phyloP scores from a whole-genome alignment of 2,329 filamentous ascomycete genomes.

The Aquanectria penicillioides region DNA sequence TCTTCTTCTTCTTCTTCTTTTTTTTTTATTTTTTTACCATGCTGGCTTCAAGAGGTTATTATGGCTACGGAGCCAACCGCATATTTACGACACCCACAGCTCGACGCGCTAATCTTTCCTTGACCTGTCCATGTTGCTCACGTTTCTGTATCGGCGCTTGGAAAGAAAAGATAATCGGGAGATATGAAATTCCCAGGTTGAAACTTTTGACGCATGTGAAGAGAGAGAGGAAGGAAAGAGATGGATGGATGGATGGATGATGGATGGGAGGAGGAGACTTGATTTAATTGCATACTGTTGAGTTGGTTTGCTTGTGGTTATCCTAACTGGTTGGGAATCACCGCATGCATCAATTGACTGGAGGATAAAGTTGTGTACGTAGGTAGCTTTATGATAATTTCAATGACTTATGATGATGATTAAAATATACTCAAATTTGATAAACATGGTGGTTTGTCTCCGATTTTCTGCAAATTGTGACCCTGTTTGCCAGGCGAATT shows the following conservation, averaged over 20 bases:
- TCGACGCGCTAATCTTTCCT: constrained; percentile 28
- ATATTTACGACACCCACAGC: constrained; percentile 25
- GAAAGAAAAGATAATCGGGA: constrained; percentile 16
- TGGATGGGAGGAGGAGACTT: too few species aligned
- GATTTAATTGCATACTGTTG: constrained; percentile 13
- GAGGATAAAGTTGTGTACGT: constrained; percentile 9
- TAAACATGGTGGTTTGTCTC: too few species aligned
- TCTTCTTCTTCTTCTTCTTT: neutral
- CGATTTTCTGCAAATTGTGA: too few species aligned
- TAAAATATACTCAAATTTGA: neutral
- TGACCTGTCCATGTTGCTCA: neutral
- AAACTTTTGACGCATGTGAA: neutral
- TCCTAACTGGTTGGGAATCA: too few species aligned
- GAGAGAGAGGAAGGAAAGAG: neutral
- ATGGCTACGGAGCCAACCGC: constrained; percentile 10
- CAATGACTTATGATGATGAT: constrained; percentile 37
- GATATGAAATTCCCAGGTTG: constrained; percentile 10
- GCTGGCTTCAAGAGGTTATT: neutral
- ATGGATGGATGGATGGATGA: neutral
- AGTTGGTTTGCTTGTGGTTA: constrained; percentile 21
- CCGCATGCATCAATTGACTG: too few species aligned
- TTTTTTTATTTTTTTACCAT: constrained; percentile 9
- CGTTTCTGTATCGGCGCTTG: constrained; percentile 18
- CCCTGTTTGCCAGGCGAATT: too few species aligned
- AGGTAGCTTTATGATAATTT: constrained; percentile 31